Base-by-base conservation (phyloP, 2,329 filamentous ascomycete species). In the Fusarium multiceps region DNA sequence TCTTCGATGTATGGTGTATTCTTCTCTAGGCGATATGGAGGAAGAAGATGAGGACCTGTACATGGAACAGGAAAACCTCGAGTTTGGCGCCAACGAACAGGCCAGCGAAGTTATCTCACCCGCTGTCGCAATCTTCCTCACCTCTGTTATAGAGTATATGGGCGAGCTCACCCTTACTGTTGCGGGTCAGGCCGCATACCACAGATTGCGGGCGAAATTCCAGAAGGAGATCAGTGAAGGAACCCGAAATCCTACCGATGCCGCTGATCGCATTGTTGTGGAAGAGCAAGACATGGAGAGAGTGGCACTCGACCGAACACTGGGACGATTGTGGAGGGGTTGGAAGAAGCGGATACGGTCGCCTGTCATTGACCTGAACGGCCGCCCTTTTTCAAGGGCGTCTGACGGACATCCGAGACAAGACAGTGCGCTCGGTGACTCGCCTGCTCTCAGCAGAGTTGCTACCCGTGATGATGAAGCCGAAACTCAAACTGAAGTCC, bases 1-100 rank as follows among this genome's bases (percentile, higher is more conserved):
- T 57, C 82, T 99, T 74, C 89, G 96, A 65, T 97, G 96, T 79
- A 99, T 99, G 96, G 95, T 99, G 23, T 98, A 98, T 79, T 98
- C 94, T 11, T 94, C 96, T 11, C 84, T 99, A 9, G 96, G 96
- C 46, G 95, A 99, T 77, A 90, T 99, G 87, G 97, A 99, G 79
- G 96, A 99, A 81, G 94, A 98, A 72, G 96, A 99, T 71, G 96
- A 98, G 79, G 95, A 98, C 76, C 89, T 90, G 53, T 93, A 93
- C 76, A 92, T 97, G 77, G 90, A 94, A 69, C 89, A 93, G 74
- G 93, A 96, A 60, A 88, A 92, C 42, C 84, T 95, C 13, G 87
- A 89, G 40, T 83, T 85, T 49, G 84, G 85, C 55, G 82, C 81
- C 25, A 83, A 86, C 42, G 88, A 90, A 63, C 83, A 86, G 37